These are phyloP conservation scores for Wickerhamomyces pijperi DNA, from an alignment of 805 yeast species.

Conservation along the genomic window DNA sequence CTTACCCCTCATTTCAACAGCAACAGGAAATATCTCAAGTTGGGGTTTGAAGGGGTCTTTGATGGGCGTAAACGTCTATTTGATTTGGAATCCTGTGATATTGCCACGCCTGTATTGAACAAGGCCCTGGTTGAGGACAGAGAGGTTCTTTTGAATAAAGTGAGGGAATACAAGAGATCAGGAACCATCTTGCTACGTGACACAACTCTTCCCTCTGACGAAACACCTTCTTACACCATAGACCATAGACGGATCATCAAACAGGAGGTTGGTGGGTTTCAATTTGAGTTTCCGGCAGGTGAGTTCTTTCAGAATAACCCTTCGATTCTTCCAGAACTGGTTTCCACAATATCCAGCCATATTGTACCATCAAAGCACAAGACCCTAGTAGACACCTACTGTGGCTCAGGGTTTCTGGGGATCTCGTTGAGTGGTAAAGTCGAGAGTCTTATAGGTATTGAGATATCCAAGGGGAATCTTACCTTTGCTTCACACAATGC, in stretches of 20 bases:
- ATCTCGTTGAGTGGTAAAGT: slow-evolving; percentile 69
- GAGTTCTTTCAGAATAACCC: slow-evolving; percentile 94
- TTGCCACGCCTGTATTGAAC: slow-evolving; percentile 76
- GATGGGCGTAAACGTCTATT: slow-evolving; percentile 28
- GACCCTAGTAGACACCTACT: slow-evolving; percentile 87
- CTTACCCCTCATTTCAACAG: slow-evolving; percentile 92
- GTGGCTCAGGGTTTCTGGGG: slow-evolving; percentile 91
- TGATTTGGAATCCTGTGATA: slow-evolving; percentile 84
- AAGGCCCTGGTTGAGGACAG: slow-evolving; percentile 64
- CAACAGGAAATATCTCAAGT: slow-evolving; percentile 40
- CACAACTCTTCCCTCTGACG: slow-evolving; percentile 29
- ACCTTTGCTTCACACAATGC: slow-evolving; percentile 80
- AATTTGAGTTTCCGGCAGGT: slow-evolving; percentile 86
- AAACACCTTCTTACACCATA: slow-evolving; percentile 52
- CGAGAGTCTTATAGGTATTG: slow-evolving; percentile 79
- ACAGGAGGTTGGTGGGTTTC: slow-evolving; percentile 57
- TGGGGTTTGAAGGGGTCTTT: slow-evolving; percentile 71
- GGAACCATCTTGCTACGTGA: slow-evolving; percentile 83
- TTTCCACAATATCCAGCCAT: slow-evolving; percentile 63
- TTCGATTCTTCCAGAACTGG: slow-evolving; percentile 77
- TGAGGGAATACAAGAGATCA: slow-evolving; percentile 50
- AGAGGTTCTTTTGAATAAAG: slow-evolving; percentile 30
- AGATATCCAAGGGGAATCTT: slow-evolving; percentile 82
- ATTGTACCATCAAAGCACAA: slow-evolving; percentile 34
- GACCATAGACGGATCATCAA: slow-evolving; percentile 65